These are phyloP conservation scores for Entomortierella chlamydospora DNA, from an alignment of 192 early-diverging fungal genomes.

Conservation along the genomic window DNA sequence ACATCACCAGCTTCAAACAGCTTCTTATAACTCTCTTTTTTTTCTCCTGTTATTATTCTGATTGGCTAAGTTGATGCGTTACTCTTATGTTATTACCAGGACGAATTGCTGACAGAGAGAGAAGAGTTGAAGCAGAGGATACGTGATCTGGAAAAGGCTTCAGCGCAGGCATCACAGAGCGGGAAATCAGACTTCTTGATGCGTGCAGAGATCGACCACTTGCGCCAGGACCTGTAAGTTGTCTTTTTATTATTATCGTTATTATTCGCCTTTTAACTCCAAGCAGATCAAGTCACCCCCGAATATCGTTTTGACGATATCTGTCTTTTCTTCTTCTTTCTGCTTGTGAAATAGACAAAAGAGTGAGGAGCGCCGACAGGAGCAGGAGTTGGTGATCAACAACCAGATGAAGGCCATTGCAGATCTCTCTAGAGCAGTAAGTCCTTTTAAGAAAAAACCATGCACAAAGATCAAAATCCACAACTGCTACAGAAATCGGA, in stretches of 20 bases:
- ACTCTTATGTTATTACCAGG: slow-evolving; percentile 57
- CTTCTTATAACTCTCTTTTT: not conserved
- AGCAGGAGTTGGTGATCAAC: slow-evolving; percentile 70
- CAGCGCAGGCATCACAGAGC: slow-evolving; percentile 76
- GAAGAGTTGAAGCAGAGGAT: slow-evolving; percentile 78
- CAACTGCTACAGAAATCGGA: not conserved
- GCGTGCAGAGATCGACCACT: slow-evolving; percentile 85
- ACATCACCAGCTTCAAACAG: not conserved
- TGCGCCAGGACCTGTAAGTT: slow-evolving; percentile 86
- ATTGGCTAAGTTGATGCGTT: not conserved
- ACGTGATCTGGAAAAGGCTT: slow-evolving; percentile 81
- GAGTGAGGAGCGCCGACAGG: slow-evolving; percentile 80
- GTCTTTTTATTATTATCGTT: not conserved
- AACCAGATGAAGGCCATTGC: slow-evolving; percentile 71
- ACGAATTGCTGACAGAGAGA: slow-evolving; percentile 78
- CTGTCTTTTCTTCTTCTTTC: too few species aligned
- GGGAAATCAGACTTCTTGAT: slow-evolving; percentile 89
- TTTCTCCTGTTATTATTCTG: not conserved
- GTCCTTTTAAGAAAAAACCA: not conserved
- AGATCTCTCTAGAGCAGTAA: slow-evolving; percentile 73
- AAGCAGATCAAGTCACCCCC: too few species aligned
- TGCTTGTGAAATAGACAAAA: slow-evolving; percentile 64
- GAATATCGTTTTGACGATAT: too few species aligned
- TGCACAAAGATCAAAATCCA: too few species aligned
- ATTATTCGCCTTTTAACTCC: too few species aligned